Evolutionary conservation across 148 eudicot species (phyloP), one percentile per base, ranked within the genome.

Genomic region (Rhododendron ovatum): DNA sequence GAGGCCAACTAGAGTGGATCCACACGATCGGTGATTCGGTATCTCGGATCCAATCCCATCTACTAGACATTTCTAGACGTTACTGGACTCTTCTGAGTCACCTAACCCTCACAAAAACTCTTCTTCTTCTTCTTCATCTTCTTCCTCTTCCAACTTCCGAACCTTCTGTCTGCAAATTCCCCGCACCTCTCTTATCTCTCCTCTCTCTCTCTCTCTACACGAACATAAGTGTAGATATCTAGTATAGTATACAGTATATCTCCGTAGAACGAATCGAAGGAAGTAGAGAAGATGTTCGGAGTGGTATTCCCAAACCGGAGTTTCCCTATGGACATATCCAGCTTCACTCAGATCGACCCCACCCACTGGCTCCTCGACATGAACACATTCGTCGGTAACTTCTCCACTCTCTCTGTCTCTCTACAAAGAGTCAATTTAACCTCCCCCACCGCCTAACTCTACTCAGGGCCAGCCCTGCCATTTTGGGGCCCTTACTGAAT

Each of bases 271-370:
- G 51, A 41, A 78, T n/a, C 61, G 15, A 61, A 59, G 24, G 51
- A 45, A 30, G 1, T 3, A 39, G 12, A 86, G 39, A 30, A 26
- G 11, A 95, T 96, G 99, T 96, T 95, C 59, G 99, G 98, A 22
- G 99, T 95, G n/a, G 91, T 96, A 5, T 96, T 96, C 88, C 99
- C 99, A 0, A 95, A 96, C 74, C 93, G 97, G 69, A 96, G 99
- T 87, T 96, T 95, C 83, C 99, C 99, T 0, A 91, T 96, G 85
- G 99, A 96, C 88, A 92, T 96, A 85, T 93, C 99, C 11, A 92
- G 96, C 63, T 96, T 96, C 90, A 35, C 97, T 35, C 99, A 96
- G 89, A 96, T 96, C 85, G 99, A 96, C 88, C 88, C 98, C 82
- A 90, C 93, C 78, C 99, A 96, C 83, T 96, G 98, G 98, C 84